Evolutionary conservation across 2,329 filamentous ascomycete genomes (phyloP).

Genomic region (Venturia pyrina): DNA sequence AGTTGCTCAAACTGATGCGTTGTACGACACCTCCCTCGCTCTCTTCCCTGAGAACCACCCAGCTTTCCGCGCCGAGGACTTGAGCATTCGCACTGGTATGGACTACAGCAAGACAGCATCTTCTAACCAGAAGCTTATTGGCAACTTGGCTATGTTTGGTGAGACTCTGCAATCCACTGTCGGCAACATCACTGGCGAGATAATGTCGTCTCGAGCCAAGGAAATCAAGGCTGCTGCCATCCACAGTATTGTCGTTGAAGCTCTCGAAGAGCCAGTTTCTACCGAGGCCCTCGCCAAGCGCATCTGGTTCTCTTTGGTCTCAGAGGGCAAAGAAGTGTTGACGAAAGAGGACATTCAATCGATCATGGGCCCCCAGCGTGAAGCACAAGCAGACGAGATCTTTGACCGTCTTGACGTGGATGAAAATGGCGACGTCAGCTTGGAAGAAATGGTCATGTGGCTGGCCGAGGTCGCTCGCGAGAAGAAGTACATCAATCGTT

Average conservation of each 20-base stretch:
- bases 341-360: constrained; percentile 11
- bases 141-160: constrained; percentile 20
- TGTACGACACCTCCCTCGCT: constrained; percentile 71
- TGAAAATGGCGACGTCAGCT: constrained; percentile 24
- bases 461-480: constrained; percentile 21
- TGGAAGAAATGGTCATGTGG: constrained; percentile 25
- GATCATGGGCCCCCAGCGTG: constrained; percentile 19
- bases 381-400: constrained; percentile 21
- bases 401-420: constrained; percentile 23
- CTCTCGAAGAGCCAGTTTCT: constrained; percentile 20
- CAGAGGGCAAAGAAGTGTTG: constrained; percentile 21
- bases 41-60: constrained; percentile 75
- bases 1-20: constrained; percentile 58
- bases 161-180: constrained; percentile 53
- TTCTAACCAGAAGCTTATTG: constrained; percentile 45
- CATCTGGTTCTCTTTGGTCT: constrained; percentile 25
- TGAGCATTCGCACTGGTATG: constrained; percentile 45
- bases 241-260: constrained; percentile 21
- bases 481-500: constrained; percentile 21
- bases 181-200: constrained; percentile 75
- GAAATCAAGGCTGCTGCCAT: constrained; percentile 50
- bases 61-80: constrained; percentile 73
- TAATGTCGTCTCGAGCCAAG: constrained; percentile 56
- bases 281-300: constrained; percentile 24
- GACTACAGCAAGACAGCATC: constrained; percentile 57